These are phyloP conservation scores for Alternaria triticimaculans DNA, from an alignment of 2,329 filamentous ascomycete genomes.

Conservation along the genomic window DNA sequence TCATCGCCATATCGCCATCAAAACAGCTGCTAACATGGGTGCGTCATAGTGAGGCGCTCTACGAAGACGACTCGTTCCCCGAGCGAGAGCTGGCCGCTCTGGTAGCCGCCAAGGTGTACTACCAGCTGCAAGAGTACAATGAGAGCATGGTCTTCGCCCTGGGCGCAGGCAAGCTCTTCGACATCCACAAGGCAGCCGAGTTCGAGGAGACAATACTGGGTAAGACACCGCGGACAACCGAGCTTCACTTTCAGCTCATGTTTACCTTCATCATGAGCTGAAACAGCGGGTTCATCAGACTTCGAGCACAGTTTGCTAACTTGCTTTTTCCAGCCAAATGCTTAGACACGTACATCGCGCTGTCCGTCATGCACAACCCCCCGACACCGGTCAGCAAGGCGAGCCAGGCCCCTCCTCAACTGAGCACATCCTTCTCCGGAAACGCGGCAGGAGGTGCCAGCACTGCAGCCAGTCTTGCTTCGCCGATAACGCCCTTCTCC, in stretches of 20 bases:
- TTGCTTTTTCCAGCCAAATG: conserved; percentile 71
- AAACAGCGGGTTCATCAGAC: neutral
- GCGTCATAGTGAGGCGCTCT: conserved; percentile 82
- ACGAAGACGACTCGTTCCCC: conserved; percentile 94
- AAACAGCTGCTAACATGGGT: conserved; percentile 32
- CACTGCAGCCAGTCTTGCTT: conserved; percentile 72
- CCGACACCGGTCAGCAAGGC: conserved; percentile 57
- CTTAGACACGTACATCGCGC: conserved; percentile 94
- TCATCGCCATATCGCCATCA: neutral
- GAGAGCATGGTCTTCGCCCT: conserved; percentile 99
- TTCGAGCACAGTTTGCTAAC: conserved; percentile 17
- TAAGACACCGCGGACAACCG: conserved; percentile 45
- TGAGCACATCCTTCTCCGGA: conserved; percentile 80
- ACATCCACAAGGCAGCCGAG: conserved; percentile 87
- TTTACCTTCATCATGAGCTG: neutral
- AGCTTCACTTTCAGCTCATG: neutral
- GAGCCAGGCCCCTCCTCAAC: conserved; percentile 65
- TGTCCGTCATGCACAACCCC: conserved; percentile 68
- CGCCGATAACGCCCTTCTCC: conserved; percentile 93
- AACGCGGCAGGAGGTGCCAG: conserved; percentile 69
- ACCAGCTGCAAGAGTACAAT: conserved; percentile 97
- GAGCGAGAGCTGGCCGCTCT: conserved; percentile 93
- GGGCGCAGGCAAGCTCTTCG: conserved; percentile 92
- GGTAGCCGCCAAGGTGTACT: conserved; percentile 97
- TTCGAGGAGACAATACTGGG: conserved; percentile 99